Evolutionary conservation across 2,329 filamentous ascomycete genomes (phyloP), one percentile per base, ranked within the genome.

Genomic region (Fonsecaea erecta): DNA sequence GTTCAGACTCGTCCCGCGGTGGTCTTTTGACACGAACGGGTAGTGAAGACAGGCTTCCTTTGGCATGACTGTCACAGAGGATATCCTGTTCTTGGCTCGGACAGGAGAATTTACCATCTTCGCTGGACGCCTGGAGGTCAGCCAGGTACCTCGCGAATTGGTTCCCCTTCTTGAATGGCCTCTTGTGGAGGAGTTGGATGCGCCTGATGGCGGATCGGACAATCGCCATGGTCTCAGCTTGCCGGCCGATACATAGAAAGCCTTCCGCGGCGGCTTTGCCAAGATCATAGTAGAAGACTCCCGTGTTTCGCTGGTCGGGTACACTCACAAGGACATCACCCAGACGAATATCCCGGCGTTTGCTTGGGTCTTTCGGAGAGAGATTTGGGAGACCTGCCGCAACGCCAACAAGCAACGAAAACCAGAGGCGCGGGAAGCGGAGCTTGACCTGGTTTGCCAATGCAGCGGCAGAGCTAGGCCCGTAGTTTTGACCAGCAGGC

Each of bases 331-430:
- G 70, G 30, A 68, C 60, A 32, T 70, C 68, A 16, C 72, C 73
- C 1, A 75, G 70, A 1, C 72, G 69, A 11, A 75, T 73, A 63
- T 74, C 73, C 4, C 46, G 21, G 12, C 21, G 30, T 12, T 51
- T 48, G 51, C 51, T 16, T 16, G 51, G 18, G 21, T 53, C 51
- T 8, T 28, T 53, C 6, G 51, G 28, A 8, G 11, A 30, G 21
- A 53, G 32, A 74, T 67, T 71, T 2, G 73, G 73, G n/a, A 65
- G 70, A 9, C 73, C 74, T n/a, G 75, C 76, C 0, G 76, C 79
- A 53, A 81, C 77, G n/a, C 80, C 80, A 2, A 83, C 79, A 75
- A 83, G 77, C 1, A 83, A 71, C 1, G 75, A 74, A 37, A 80
- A 43, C 24, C 65, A 58, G 26, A 77, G 24, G 18, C 74, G 73